A percentile compares a stretch with the other conserved stretches of the same genome.
Conservation (phyloP, 805 yeast species). For the Saccharomycopsis lassenensis region DNA sequence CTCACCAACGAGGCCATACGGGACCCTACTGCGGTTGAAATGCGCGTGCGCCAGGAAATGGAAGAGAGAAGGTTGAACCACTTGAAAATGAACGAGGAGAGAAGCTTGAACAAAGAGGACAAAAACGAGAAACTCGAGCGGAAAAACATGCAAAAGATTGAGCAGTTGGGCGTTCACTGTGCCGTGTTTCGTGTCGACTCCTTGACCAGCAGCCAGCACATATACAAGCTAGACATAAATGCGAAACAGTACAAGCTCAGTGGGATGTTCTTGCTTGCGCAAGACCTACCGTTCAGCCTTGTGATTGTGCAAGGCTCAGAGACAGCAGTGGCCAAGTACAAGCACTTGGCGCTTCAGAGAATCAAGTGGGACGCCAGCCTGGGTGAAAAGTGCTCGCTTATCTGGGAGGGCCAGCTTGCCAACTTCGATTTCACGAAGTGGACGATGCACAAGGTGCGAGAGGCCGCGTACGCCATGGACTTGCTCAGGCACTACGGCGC, state of each 20-base stretch:
- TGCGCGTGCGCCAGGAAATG: conserved; percentile 57
- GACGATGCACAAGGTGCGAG: conserved; percentile 47
- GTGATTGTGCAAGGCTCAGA: conserved; percentile 69
- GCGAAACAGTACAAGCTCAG: conserved; percentile 60
- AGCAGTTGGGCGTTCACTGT: conserved; percentile 38
- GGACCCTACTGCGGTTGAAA: conserved; percentile 84
- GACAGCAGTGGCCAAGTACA: conserved; percentile 50
- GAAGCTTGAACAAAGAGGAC: conserved; percentile 54
- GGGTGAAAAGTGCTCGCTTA: conserved; percentile 33
- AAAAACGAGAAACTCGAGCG: conserved; percentile 36
- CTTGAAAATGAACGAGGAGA: conserved; percentile 42
- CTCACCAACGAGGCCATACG: conserved; percentile 73
- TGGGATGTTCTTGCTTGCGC: conserved; percentile 49
- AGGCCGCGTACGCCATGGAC: conserved; percentile 39
- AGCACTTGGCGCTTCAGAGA: conserved; percentile 46
- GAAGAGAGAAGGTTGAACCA: conserved; percentile 51
- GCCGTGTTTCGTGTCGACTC: conserved; percentile 48
- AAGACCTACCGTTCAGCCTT: conserved; percentile 34
- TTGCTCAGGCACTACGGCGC: conserved; percentile 40
- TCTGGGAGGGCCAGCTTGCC: conserved; percentile 65
- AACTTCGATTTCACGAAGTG: conserved; percentile 52
- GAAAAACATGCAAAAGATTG: conserved; percentile 38
- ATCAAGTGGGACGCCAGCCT: conserved; percentile 59
- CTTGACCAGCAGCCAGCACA: conserved; percentile 53
- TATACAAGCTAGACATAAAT: conserved; percentile 66